Evolutionary conservation across 2,329 filamentous ascomycete species (phyloP).

Genomic region (Penicillium sp.): DNA sequence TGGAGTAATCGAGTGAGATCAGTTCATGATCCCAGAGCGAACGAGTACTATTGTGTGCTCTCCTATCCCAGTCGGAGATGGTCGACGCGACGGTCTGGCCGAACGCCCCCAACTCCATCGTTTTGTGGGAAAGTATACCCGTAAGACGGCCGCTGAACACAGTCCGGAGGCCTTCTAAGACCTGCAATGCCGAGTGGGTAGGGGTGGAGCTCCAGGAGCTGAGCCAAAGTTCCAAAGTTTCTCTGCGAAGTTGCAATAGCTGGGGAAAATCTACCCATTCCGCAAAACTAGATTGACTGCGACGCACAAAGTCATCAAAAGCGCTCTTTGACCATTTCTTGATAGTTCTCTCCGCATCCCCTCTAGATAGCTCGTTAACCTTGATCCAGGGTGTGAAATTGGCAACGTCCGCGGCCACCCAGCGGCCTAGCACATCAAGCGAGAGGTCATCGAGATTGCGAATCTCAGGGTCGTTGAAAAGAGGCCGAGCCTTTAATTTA

Average conservation of each 20-base stretch:
- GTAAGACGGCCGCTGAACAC: constrained; percentile 72
- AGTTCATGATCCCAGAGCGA: constrained; percentile 72
- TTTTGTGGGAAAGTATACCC: constrained; percentile 66
- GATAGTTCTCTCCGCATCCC: constrained; percentile 65
- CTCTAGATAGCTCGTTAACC: constrained; percentile 73
- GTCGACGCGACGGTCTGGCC: constrained; percentile 67
- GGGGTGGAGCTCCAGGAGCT: constrained; percentile 67
- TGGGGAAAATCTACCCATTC: constrained; percentile 68
- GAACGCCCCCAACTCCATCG: constrained; percentile 67
- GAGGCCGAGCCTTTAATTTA: constrained; percentile 69
- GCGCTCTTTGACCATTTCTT: constrained; percentile 67
- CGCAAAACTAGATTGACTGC: constrained; percentile 64
- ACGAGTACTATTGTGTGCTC: constrained; percentile 55
- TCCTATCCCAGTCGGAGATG: constrained; percentile 64
- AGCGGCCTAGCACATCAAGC: constrained; percentile 76
- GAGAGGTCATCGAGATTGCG: constrained; percentile 70
- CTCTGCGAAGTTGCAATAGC: constrained; percentile 71
- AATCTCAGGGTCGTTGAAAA: constrained; percentile 74
- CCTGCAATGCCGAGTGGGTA: constrained; percentile 57
- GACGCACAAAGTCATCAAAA: constrained; percentile 64
- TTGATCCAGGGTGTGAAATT: constrained; percentile 88
- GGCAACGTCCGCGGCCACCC: constrained; percentile 81
- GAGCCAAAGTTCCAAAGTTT: constrained; percentile 76
- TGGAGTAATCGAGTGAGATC: constrained; percentile 67
- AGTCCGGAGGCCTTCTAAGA: constrained; percentile 71